A percentile compares a stretch with the other conserved stretches of the same genome.
Evolutionary conservation across 1,139 yeast genomes (phyloP).

Genomic region (Sugiyamaella neomexicana): DNA sequence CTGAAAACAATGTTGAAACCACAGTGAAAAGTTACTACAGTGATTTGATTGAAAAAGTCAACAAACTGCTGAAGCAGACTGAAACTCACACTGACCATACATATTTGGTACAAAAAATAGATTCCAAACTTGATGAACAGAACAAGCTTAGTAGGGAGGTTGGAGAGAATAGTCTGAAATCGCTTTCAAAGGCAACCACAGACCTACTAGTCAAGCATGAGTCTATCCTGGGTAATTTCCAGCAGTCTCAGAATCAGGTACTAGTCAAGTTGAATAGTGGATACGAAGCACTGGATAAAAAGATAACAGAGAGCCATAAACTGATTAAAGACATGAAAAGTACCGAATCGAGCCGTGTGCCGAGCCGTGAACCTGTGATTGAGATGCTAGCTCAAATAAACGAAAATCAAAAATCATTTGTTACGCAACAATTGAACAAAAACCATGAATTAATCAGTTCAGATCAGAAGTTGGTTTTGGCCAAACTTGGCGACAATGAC

Average conservation of each 20-base stretch:
- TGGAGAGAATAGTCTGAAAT: neutral
- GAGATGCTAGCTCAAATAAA: neutral
- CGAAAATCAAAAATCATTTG: neutral
- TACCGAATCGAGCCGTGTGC: too few species aligned
- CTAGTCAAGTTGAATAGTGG: neutral
- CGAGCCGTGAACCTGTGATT: neutral
- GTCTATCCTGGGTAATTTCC: neutral
- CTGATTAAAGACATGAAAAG: neutral
- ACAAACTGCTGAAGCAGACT: neutral
- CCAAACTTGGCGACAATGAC: neutral
- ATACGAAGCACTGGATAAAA: neutral
- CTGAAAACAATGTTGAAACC: neutral
- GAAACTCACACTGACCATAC: neutral
- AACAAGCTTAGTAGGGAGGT: neutral
- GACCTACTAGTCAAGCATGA: neutral
- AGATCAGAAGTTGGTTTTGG: neutral
- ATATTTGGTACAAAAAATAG: neutral
- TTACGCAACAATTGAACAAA: neutral
- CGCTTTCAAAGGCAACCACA: neutral
- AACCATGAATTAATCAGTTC: neutral
- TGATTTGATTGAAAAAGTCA: slow-evolving; percentile 3
- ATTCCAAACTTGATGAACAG: slow-evolving; percentile 4
- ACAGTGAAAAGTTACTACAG: neutral
- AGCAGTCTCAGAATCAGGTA: neutral
- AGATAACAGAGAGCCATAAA: neutral